These are phyloP conservation scores for Hypoxylon lienhwacheense DNA, from an alignment of 495 filamentous ascomycete genomes.

Conservation along the genomic window DNA sequence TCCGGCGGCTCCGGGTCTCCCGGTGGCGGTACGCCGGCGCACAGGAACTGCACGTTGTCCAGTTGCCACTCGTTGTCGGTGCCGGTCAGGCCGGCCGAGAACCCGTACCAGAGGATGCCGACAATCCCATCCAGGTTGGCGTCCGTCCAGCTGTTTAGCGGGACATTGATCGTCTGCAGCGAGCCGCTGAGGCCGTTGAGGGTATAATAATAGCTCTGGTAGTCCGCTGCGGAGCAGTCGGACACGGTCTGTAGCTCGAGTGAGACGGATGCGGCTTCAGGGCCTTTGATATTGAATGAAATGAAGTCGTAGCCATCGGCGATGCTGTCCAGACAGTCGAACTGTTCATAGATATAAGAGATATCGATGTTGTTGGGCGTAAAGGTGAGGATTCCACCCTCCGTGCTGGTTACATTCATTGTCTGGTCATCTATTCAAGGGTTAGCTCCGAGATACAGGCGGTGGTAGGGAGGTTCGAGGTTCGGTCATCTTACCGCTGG, in stretches of 20 bases:
- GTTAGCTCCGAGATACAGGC: not conserved
- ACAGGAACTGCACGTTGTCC: conserved; percentile 56
- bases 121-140: conserved; percentile 57
- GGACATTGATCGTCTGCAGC: conserved; percentile 56
- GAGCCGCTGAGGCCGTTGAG: conserved; percentile 54
- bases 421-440: conserved; percentile 54
- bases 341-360: conserved; percentile 63
- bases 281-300: conserved; percentile 59
- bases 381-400: conserved; percentile 54
- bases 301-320: conserved; percentile 54
- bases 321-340: conserved; percentile 51
- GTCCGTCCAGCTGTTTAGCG: conserved; percentile 52
- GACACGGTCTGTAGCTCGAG: conserved; percentile 58
- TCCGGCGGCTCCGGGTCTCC: conserved; percentile 23
- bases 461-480: not conserved
- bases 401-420: conserved; percentile 53
- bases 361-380: conserved; percentile 45
- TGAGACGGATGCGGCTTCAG: conserved; percentile 50
- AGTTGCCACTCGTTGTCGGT: conserved; percentile 51
- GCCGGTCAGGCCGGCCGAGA: conserved; percentile 44
- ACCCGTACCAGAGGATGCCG: conserved; percentile 55
- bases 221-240: conserved; percentile 47
- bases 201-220: conserved; percentile 51
- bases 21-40: conserved; percentile 36
- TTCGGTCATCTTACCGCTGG: conserved; percentile 58